phyloP scores from a whole-genome alignment of 2,329 filamentous ascomycete species.

The Dothistroma septosporum region DNA sequence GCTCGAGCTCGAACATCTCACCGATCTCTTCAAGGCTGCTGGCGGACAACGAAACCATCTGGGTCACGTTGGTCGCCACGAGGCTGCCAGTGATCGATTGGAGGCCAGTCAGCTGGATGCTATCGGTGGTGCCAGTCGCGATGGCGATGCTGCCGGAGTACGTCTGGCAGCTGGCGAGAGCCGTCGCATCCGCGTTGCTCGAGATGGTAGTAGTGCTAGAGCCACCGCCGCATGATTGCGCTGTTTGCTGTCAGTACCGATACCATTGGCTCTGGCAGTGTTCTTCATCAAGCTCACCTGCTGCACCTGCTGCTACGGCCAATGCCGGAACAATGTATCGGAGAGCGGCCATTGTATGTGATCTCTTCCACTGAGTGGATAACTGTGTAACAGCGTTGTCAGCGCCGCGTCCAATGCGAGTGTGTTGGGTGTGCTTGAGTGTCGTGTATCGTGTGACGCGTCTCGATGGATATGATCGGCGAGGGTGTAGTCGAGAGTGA shows the following conservation, averaged over 20 bases:
- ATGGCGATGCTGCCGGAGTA: slow-evolving; percentile 67
- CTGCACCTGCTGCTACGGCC: slow-evolving; percentile 50
- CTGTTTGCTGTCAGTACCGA: slow-evolving; percentile 19
- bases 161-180: slow-evolving; percentile 61
- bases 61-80: slow-evolving; percentile 50
- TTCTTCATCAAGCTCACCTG: slow-evolving; percentile 40
- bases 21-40: slow-evolving; percentile 61
- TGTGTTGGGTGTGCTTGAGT: too few species aligned
- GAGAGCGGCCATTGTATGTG: slow-evolving; percentile 47
- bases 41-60: slow-evolving; percentile 61
- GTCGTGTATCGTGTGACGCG: not conserved
- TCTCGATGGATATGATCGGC: slow-evolving; percentile 7
- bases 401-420: slow-evolving; percentile 12
- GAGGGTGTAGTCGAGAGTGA: not conserved
- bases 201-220: slow-evolving; percentile 56
- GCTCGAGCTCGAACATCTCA: slow-evolving; percentile 65
- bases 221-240: slow-evolving; percentile 36
- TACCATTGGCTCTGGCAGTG: slow-evolving; percentile 18
- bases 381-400: slow-evolving; percentile 16
- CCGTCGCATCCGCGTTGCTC: slow-evolving; percentile 56
- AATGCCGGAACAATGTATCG: slow-evolving; percentile 56
- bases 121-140: slow-evolving; percentile 51
- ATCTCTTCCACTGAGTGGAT: slow-evolving; percentile 17
- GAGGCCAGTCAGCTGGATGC: slow-evolving; percentile 60
- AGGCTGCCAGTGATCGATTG: slow-evolving; percentile 57